Base-by-base conservation (phyloP, 768 basidiomycete species). In the Macrolepiota dolichaula region DNA sequence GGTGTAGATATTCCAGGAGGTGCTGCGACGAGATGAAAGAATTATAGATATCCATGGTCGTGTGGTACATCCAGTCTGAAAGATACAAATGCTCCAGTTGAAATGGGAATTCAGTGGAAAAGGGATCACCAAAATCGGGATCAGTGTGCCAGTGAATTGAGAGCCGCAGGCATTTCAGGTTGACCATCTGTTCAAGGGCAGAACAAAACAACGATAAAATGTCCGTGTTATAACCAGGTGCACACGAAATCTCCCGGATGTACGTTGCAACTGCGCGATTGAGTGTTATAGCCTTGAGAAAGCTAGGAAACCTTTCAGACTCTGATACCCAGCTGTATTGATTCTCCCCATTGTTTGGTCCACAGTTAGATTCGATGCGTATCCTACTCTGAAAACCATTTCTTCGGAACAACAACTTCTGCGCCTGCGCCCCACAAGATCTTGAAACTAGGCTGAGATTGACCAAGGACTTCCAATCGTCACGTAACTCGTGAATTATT, bases 181-280 rank as follows among this genome's bases (percentile, higher is more conserved):
- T 55, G 54, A 55, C n/a, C 54, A 55, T 42, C 25, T 55, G 37
- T 29, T 53, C 38, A 24, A 55, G 38, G 37, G 54, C 54, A 40
- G 17, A 40, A 42, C 42, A 38, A 5, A 55, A 42, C 17, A 49
- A 9, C 10, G 24, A 24, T 22, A 19, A 49, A 9, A 49, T 22
- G 6, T 22, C 12, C 46, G 22, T 24, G n/a, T 24, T 22, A 11
- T 22, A 9, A 22, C 13, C 24, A 24, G 46, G 46, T n/a, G 4
- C 13, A 7, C 37, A 24, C 4, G 54, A 55, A 40, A 55, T 24
- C 12, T 55, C 38, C 12, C 25, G 54, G 40, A 55, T 25, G 10
- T 24, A 35, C 25, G 38, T 13, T 15, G 37, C 54, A 24, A 42
- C 19, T 12, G 24, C 17, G 17, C 24, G 22, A 42, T 29, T 40